Base-by-base conservation (phyloP, 1,139 yeast genomes). In the Kodamaea fungicola region DNA sequence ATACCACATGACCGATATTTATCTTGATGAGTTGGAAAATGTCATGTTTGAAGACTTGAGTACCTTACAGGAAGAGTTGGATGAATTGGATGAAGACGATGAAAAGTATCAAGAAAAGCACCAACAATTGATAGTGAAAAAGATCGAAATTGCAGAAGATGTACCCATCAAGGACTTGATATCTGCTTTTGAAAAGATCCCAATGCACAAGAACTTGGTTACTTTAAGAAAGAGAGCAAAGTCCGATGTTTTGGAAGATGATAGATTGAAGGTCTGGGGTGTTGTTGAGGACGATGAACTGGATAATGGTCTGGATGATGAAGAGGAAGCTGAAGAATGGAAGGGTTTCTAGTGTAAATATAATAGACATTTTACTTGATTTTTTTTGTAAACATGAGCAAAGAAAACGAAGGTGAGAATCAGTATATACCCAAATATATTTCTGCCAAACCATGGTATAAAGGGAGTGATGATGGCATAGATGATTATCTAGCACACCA, bases 1-100 rank as follows among this genome's bases (percentile, higher is more conserved):
- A 25, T 78, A 85, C 60, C 98, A 92, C 62, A 62, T 92, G 38
- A 74, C 86, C 47, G 98, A 92, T 62, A 78, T 92, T 12, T 82
- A 78, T 55, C 60, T 86, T 32, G 97, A 90, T 52, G 98, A 92
- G 61, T 66, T 92, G 46, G 95, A 83, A 51, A 72, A 74, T 44
- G 76, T 83, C 7, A 57, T 83, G 40, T 76, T 77, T 43, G 76
- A 67, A 31, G 73, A 64, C 5, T 52, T 67, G 33, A 55, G 57
- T 9, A 64, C 59, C 12, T 70, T 64, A 28, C 67, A 67, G 23
- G 76, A 70, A 13, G 73, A 69, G 22, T 65, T 62, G 23, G 66
- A 60, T 10, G 58, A 51, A 2, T 65, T 61, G 25, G 64, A 60
- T 12, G 57, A 51, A 24, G 51, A 52, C 7, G 61, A 55, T 33